Percentiles rank a stretch among this genome's conserved stretches.
phyloP scores from a whole-genome alignment of 2,329 filamentous ascomycete genomes.

The Fusarium redolens region DNA sequence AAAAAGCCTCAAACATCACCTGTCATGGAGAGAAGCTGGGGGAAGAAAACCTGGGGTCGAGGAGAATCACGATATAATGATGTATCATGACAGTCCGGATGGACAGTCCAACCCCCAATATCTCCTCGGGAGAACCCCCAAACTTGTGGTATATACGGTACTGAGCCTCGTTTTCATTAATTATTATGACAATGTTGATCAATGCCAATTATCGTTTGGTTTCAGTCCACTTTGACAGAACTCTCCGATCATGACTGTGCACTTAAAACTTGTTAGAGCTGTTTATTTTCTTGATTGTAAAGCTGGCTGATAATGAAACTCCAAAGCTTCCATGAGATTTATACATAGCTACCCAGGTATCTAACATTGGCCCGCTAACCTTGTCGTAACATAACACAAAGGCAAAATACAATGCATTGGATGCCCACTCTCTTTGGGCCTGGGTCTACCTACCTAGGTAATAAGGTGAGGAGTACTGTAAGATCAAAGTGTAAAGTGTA shows the following conservation, averaged over 20 bases:
- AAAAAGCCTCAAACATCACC: conserved; percentile 21
- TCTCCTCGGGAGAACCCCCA: conserved; percentile 7
- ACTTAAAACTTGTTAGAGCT: conserved; percentile 6
- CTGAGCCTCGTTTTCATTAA: neutral
- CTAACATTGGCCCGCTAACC: conserved; percentile 9
- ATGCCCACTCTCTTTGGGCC: neutral
- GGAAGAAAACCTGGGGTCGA: conserved; percentile 24
- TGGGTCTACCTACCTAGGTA: neutral
- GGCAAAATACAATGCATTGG: neutral
- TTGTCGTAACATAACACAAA: conserved; percentile 2
- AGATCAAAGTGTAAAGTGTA: neutral
- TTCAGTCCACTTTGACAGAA: conserved; percentile 11
- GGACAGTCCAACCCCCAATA: conserved; percentile 10
- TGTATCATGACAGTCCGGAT: neutral
- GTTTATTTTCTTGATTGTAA: conserved; percentile 25
- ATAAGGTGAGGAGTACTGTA: neutral
- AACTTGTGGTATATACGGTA: neutral
- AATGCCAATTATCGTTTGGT: conserved; percentile 17
- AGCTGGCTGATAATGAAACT: neutral
- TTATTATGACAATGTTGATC: conserved; percentile 23
- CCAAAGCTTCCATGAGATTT: neutral
- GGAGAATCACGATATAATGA: conserved; percentile 27
- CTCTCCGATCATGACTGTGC: conserved; percentile 10
- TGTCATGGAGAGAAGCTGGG: conserved; percentile 1
- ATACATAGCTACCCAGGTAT: neutral